Evolutionary conservation across 2,329 filamentous ascomycete species (phyloP), one percentile per base, ranked within the genome.

Genomic region (Penicillium fuscoglaucum): DNA sequence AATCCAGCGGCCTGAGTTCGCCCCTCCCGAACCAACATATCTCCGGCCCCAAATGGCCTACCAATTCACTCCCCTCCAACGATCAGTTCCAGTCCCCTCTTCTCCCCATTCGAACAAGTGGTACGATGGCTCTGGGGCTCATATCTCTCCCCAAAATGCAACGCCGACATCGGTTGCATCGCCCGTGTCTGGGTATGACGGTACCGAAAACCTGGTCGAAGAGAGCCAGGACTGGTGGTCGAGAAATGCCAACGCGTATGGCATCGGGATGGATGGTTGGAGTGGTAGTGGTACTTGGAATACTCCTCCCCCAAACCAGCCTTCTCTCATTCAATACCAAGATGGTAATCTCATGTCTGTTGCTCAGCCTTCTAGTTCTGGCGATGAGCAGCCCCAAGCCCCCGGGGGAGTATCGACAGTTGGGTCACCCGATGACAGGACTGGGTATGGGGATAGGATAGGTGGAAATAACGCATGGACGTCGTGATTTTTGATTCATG

Each of bases 141-240:
- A 39, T 10, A 37, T 57, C 13, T 39, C 28, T 19, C 28, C 59
- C 5, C 60, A 52, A 60, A 67, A 60, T 63, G 63, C 59, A 65
- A 61, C 60, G 59, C 68, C 59, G 53, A 61, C 46, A 56, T 61
- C 64, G 6, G 58, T 48, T 10, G 68, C 75, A 8, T 75, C 74
- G 26, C 76, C 80, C 0, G 79, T 78, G 10, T 79, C 81, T 12
- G 76, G 85, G 52, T 87, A 88, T 60, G 84, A 84, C 26, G 82
- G 82, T 9, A 78, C 87, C 1, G 84, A 87, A 37, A 82, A 83
- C 45, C 72, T 89, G 6, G 79, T 88, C 4, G 80, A 84, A 46
- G 85, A 88, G 50, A 84, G 83, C 48, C 84, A 87, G 60, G 83
- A 88, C 64, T 87, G 83, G 84, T 87, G 85, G 79, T 79, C 86